phyloP scores from a whole-genome alignment of 495 filamentous ascomycete species.

The Penicillium crystallinum region DNA sequence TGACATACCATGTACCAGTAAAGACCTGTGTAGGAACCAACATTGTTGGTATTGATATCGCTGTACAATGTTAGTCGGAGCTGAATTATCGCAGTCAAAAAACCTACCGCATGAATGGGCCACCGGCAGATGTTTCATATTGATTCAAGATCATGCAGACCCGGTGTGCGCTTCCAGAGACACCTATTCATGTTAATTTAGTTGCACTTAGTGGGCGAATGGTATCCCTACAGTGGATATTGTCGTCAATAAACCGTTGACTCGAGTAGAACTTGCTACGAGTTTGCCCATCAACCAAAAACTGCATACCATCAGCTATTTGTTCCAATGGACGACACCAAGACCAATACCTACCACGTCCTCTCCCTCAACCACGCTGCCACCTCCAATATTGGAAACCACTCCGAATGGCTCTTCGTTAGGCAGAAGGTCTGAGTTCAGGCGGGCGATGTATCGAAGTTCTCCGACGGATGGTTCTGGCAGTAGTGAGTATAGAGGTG shows the following conservation, averaged over 20 bases:
- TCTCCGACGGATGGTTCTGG: constrained; percentile 55
- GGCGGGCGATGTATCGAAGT: constrained; percentile 59
- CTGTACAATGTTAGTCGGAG: constrained; percentile 23
- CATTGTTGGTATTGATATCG: constrained; percentile 63
- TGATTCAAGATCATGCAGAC: constrained; percentile 38
- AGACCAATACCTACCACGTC: constrained; percentile 43
- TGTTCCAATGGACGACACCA: background rate
- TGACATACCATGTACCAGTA: constrained; percentile 60
- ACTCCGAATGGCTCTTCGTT: constrained; percentile 43
- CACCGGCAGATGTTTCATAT: constrained; percentile 44
- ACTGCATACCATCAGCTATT: constrained; percentile 18
- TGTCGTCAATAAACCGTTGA: constrained; percentile 62
- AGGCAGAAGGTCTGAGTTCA: constrained; percentile 51
- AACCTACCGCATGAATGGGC: constrained; percentile 44
- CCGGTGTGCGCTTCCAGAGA: constrained; percentile 27
- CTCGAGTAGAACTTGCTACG: constrained; percentile 67
- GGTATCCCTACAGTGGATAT: constrained; percentile 47
- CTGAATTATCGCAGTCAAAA: background rate
- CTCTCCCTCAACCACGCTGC: constrained; percentile 52
- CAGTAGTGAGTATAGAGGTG: background rate
- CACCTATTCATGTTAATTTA: constrained; percentile 17
- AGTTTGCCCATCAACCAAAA: constrained; percentile 54
- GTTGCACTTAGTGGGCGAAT: background rate
- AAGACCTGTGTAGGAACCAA: constrained; percentile 49
- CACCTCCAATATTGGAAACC: constrained; percentile 48